phyloP scores from a whole-genome alignment of 1,139 yeast genomes.

The Saccharomyces pastorianus region DNA sequence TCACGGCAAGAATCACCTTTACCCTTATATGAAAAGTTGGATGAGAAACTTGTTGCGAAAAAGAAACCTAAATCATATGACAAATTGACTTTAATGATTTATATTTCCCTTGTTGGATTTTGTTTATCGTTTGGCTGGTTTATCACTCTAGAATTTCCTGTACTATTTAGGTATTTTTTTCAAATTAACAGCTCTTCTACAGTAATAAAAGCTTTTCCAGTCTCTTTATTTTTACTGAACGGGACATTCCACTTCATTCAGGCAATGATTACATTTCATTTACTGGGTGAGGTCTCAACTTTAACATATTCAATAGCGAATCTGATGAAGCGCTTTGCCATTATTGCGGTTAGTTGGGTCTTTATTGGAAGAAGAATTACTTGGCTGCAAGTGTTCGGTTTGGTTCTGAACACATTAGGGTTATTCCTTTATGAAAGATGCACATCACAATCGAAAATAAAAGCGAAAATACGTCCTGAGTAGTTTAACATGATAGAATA shows the following conservation, averaged over 20 bases:
- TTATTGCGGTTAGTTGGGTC: slow-evolving; percentile 63
- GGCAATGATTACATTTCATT: slow-evolving; percentile 81
- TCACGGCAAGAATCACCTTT: slow-evolving; percentile 12
- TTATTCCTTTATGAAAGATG: slow-evolving; percentile 27
- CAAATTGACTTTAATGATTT: slow-evolving; percentile 77
- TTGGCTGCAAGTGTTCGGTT: slow-evolving; percentile 21
- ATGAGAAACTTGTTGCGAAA: slow-evolving; percentile 2
- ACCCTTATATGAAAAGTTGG: slow-evolving; percentile 10
- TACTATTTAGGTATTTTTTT: slow-evolving; percentile 16
- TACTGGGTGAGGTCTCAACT: slow-evolving; percentile 83
- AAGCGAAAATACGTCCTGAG: slow-evolving; percentile 10
- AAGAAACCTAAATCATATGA: slow-evolving; percentile 40
- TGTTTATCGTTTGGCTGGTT: slow-evolving; percentile 73
- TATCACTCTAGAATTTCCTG: slow-evolving; percentile 53
- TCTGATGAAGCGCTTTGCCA: slow-evolving; percentile 78
- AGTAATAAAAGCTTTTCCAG: slow-evolving; percentile 29
- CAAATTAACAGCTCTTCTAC: slow-evolving; percentile 9
- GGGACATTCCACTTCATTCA: slow-evolving; percentile 84
- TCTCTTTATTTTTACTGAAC: slow-evolving; percentile 37
- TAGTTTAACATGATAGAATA: not conserved
- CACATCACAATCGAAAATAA: slow-evolving; percentile 10
- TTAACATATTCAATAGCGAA: slow-evolving; percentile 91
- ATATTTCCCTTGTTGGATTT: slow-evolving; percentile 79
- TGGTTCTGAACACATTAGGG: slow-evolving; percentile 24
- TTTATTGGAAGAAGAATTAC: slow-evolving; percentile 20